Evolutionary conservation across 1,139 yeast species (phyloP).

Genomic region (Pichia sp.): DNA sequence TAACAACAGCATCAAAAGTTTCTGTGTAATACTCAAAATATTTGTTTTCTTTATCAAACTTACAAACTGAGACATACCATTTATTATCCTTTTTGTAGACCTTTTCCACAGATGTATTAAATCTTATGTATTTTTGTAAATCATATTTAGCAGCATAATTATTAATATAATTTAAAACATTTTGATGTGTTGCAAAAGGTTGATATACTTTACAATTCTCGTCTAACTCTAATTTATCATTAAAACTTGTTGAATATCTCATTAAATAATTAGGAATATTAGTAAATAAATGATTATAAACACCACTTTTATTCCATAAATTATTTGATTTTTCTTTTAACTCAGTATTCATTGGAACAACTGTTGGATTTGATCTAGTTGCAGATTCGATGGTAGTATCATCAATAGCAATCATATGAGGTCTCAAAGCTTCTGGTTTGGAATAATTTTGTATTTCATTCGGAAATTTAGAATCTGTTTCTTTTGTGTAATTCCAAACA

Average conservation of each 20-base stretch:
- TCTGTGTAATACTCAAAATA: constrained; percentile 32
- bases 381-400: no score
- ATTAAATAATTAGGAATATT: constrained; percentile 42
- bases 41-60: constrained; percentile 23
- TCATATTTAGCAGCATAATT: constrained; percentile 32
- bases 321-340: not conserved
- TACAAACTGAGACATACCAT: constrained; percentile 18
- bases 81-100: constrained; percentile 25
- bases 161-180: constrained; percentile 27
- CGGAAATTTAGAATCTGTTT: constrained; percentile 17
- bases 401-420: constrained; percentile 6
- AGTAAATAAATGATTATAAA: constrained; percentile 40
- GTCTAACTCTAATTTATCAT: constrained; percentile 5
- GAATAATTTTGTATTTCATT: constrained; percentile 11
- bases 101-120: constrained; percentile 37
- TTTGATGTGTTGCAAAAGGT: constrained; percentile 36
- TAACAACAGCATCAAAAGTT: constrained; percentile 38
- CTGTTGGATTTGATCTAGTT: constrained; percentile 9
- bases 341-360: not conserved
- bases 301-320: constrained; percentile 35
- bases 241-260: constrained; percentile 34
- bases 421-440: constrained; percentile 15
- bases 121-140: constrained; percentile 34
- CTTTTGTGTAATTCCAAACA: constrained; percentile 37
- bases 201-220: constrained; percentile 34